Percentiles rank a stretch among this genome's conserved stretches.
phyloP scores from a whole-genome alignment of 768 basidiomycete species.

The Suillus subalutaceus region DNA sequence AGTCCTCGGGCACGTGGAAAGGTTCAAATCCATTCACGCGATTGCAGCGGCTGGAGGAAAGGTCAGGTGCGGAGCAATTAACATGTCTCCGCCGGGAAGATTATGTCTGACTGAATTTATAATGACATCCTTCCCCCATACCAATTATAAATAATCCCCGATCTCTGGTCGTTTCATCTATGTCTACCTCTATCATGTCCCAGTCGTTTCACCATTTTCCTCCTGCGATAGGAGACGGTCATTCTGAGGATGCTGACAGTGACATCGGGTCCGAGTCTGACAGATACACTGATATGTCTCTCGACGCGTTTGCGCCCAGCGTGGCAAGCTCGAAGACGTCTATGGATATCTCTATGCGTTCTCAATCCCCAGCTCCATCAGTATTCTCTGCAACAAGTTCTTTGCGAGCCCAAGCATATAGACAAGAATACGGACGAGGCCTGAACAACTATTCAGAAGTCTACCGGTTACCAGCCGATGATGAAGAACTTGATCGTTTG shows the following conservation, averaged over 20 bases:
- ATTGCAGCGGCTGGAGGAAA: slow-evolving; percentile 23
- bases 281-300: slow-evolving; percentile 44
- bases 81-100: slow-evolving; percentile 35
- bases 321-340: slow-evolving; percentile 57
- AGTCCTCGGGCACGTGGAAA: slow-evolving; percentile 26
- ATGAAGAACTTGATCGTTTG: slow-evolving; percentile 72
- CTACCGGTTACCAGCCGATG: slow-evolving; percentile 78
- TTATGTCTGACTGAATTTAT: slow-evolving; percentile 16
- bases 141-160: slow-evolving; percentile 7
- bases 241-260: slow-evolving; percentile 43
- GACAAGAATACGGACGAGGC: slow-evolving; percentile 67
- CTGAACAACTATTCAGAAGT: slow-evolving; percentile 81
- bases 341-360: slow-evolving; percentile 60
- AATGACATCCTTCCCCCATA: slow-evolving; percentile 1
- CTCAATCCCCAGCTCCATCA: slow-evolving; percentile 67
- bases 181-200: slow-evolving; percentile 20
- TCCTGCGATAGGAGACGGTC: slow-evolving; percentile 12
- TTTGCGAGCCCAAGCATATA: slow-evolving; percentile 58
- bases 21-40: slow-evolving; percentile 26
- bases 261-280: slow-evolving; percentile 51
- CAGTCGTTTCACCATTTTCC: slow-evolving; percentile 9
- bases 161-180: slow-evolving; percentile 14
- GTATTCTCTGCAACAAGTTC: slow-evolving; percentile 71
- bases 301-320: slow-evolving; percentile 42
- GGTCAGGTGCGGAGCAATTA: slow-evolving; percentile 31